Evolutionary conservation across 805 yeast species (phyloP).

Genomic region (Brettanomyces nanus): DNA sequence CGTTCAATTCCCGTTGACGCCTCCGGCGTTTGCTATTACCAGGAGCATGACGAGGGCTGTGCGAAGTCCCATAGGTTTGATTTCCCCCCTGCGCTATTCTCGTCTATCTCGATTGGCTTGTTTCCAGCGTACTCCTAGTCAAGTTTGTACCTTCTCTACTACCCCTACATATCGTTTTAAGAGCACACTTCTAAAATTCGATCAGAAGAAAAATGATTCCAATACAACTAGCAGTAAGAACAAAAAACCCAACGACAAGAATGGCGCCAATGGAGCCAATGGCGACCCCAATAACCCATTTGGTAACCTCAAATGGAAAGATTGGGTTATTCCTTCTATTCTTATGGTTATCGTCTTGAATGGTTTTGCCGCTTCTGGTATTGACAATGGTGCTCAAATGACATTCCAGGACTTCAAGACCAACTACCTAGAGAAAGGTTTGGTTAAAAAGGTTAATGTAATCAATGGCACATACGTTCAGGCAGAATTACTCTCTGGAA

Average conservation of each 20-base stretch:
- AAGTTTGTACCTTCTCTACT: too few relatives aligned
- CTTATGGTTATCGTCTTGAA: slow-evolving; percentile 15
- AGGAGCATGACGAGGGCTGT: too few relatives aligned
- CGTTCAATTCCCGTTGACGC: too few relatives aligned
- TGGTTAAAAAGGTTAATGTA: slow-evolving; percentile 66
- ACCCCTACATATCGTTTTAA: too few relatives aligned
- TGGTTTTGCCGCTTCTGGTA: slow-evolving; percentile 6
- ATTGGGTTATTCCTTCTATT: slow-evolving; percentile 22
- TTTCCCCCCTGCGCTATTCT: too few relatives aligned
- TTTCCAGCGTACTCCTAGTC: too few relatives aligned
- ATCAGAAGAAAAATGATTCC: too few relatives aligned
- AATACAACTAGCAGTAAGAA: too few relatives aligned
- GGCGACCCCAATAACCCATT: slow-evolving; percentile 6
- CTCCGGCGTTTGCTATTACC: too few relatives aligned
- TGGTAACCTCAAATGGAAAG: slow-evolving; percentile 15
- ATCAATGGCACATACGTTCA: slow-evolving; percentile 71
- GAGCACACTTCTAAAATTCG: too few relatives aligned
- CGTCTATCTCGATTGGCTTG: too few relatives aligned
- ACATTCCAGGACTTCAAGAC: slow-evolving; percentile 90
- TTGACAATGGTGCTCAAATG: slow-evolving; percentile 31
- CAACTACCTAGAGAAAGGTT: slow-evolving; percentile 64
- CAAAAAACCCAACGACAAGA: slow-evolving; percentile 4
- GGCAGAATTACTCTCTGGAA: slow-evolving; percentile 38
- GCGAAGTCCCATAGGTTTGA: too few relatives aligned
- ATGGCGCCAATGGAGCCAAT: slow-evolving; percentile 5